Conservation (phyloP, 257 asterid genomes). For the Nicotiana tomentosiformis region DNA sequence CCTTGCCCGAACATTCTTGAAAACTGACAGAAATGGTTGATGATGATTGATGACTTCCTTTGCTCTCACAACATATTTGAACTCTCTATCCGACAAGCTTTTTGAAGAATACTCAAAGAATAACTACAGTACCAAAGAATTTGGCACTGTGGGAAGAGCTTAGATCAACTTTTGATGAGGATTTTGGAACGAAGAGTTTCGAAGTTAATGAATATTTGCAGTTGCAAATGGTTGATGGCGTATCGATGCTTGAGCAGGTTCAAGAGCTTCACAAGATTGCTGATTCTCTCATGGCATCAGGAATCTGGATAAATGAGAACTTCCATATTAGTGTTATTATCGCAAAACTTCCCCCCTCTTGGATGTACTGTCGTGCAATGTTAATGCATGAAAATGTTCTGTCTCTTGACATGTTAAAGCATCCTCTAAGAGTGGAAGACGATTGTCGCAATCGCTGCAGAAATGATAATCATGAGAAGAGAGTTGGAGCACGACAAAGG, state of each 20-base stretch:
- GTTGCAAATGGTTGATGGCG: conserved; percentile 58
- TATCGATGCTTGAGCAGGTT: conserved; percentile 48
- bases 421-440: conserved; percentile 49
- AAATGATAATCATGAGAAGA: conserved; percentile 16
- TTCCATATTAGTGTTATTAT: conserved; percentile 49
- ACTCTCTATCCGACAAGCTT: conserved; percentile 52
- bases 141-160: conserved; percentile 57
- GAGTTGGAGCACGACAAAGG: conserved; percentile 17
- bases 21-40: conserved; percentile 37
- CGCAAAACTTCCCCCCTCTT: conserved; percentile 71
- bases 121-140: conserved; percentile 40
- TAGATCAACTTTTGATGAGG: conserved; percentile 38
- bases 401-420: conserved; percentile 36
- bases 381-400: conserved; percentile 47
- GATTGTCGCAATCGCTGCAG: conserved; percentile 30
- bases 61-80: conserved; percentile 59
- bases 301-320: conserved; percentile 53
- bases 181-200: conserved; percentile 60
- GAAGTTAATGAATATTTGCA: conserved; percentile 52
- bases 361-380: conserved; percentile 50
- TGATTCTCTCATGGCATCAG: conserved; percentile 40
- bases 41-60: conserved; percentile 32
- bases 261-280: conserved; percentile 51
- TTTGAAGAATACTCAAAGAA: conserved; percentile 45
- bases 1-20: conserved; percentile 36